These are phyloP conservation scores for Botrytis deweyae DNA, from an alignment of 2,329 filamentous ascomycete species.

Conservation along the genomic window DNA sequence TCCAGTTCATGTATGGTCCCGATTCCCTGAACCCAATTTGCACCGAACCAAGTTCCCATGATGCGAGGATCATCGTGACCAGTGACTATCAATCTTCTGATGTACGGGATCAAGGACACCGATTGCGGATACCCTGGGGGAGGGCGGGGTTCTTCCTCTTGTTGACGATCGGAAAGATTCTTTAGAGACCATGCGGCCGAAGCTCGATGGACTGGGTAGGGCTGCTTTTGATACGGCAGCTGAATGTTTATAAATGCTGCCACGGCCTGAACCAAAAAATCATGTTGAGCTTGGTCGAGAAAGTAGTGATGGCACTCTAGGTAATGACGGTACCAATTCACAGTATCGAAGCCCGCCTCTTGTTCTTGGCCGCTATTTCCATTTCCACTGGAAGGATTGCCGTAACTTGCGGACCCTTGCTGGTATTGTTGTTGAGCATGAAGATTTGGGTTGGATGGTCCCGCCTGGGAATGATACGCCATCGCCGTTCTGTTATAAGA, in stretches of 20 bases:
- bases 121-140: slow-evolving; percentile 30
- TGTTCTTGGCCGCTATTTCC: slow-evolving; percentile 5
- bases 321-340: slow-evolving; percentile 91
- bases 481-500: slow-evolving; percentile 18
- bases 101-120: slow-evolving; percentile 80
- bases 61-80: slow-evolving; percentile 85
- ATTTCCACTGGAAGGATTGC: not conserved
- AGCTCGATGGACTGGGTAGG: slow-evolving; percentile 44
- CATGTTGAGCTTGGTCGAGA: slow-evolving; percentile 85
- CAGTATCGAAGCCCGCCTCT: slow-evolving; percentile 63
- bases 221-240: slow-evolving; percentile 74
- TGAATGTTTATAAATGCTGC: slow-evolving; percentile 90
- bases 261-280: slow-evolving; percentile 77
- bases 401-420: slow-evolving; percentile 5
- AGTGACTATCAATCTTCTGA: slow-evolving; percentile 85
- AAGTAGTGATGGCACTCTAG: slow-evolving; percentile 90
- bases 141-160: slow-evolving; percentile 23
- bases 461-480: slow-evolving; percentile 22
- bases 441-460: slow-evolving; percentile 18
- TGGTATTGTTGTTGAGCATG: slow-evolving; percentile 15
- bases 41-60: slow-evolving; percentile 96
- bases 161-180: slow-evolving; percentile 38
- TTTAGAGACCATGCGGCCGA: slow-evolving; percentile 43
- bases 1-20: slow-evolving; percentile 84
- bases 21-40: slow-evolving; percentile 80